These are phyloP conservation scores for Daphne laureola DNA, from an alignment of 441 rosid genomes.

Conservation along the genomic window DNA sequence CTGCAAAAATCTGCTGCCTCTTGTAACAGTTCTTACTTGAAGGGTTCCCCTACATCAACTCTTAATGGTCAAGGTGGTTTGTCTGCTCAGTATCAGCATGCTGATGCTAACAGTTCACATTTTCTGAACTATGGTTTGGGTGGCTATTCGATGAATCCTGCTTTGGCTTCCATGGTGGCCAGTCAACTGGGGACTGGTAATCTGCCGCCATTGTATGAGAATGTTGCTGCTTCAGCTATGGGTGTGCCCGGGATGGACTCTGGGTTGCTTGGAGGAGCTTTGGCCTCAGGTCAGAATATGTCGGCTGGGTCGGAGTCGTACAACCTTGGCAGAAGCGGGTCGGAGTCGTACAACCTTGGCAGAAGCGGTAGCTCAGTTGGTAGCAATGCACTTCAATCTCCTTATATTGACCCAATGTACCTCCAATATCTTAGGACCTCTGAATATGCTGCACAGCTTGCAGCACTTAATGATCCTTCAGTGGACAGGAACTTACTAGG, in stretches of 20 bases:
- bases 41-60: constrained; percentile 54
- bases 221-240: constrained; percentile 60
- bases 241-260: constrained; percentile 59
- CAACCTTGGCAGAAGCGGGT: constrained; percentile 34
- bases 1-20: constrained; percentile 28
- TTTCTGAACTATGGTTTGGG: constrained; percentile 39
- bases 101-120: constrained; percentile 41
- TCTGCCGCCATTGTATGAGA: constrained; percentile 60
- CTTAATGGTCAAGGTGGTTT: constrained; percentile 44
- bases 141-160: constrained; percentile 53
- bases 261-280: constrained; percentile 47
- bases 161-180: constrained; percentile 54
- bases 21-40: constrained; percentile 38
- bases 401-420: constrained; percentile 56
- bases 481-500: constrained; percentile 48
- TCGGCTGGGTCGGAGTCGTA: constrained; percentile 35
- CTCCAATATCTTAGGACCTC: constrained; percentile 50
- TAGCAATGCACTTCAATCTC: constrained; percentile 50
- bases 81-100: constrained; percentile 48
- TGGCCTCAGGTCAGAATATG: constrained; percentile 38
- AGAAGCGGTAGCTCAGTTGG: constrained; percentile 42
- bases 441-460: constrained; percentile 45
- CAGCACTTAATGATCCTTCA: constrained; percentile 42
- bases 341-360: constrained; percentile 41
- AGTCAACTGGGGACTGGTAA: constrained; percentile 53